Conservation (phyloP, 2,329 filamentous ascomycete genomes). For the Orbilia brochopaga region DNA sequence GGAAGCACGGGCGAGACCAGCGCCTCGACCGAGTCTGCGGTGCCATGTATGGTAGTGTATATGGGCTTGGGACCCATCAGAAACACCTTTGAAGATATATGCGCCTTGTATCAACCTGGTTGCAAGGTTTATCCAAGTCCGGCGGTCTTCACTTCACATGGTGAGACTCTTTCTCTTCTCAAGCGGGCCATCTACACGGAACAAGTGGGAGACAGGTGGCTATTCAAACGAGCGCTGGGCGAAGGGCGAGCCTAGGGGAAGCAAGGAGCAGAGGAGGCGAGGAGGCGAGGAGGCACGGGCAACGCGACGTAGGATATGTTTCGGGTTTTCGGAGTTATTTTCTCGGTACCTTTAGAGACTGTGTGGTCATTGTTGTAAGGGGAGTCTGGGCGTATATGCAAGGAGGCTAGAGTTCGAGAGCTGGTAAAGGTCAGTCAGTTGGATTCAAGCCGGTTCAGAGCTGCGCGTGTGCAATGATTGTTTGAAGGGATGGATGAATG, state of each 20-base stretch:
- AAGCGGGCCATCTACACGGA: neutral
- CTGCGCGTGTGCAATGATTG: neutral
- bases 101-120: slow-evolving; percentile 31
- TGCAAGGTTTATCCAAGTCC: slow-evolving; percentile 40
- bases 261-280: slow-evolving; percentile 10
- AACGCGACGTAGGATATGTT: slow-evolving; percentile 37
- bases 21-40: slow-evolving; percentile 35
- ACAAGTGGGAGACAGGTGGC: slow-evolving; percentile 11
- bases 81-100: slow-evolving; percentile 7
- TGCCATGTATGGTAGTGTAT: slow-evolving; percentile 37
- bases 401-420: slow-evolving; percentile 45
- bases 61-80: slow-evolving; percentile 46
- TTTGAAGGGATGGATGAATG: no score
- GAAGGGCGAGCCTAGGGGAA: no score
- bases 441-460: slow-evolving; percentile 26
- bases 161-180: slow-evolving; percentile 16
- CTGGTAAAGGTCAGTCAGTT: slow-evolving; percentile 15
- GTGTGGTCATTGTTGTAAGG: slow-evolving; percentile 48
- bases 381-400: slow-evolving; percentile 15
- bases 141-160: slow-evolving; percentile 33
- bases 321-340: slow-evolving; percentile 26
- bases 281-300: slow-evolving; percentile 10
- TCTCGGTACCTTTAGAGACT: slow-evolving; percentile 47
- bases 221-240: slow-evolving; percentile 8
- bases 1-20: slow-evolving; percentile 37